Conservation (phyloP, 169 alveolate species). For the Eimeria falciformis region DNA sequence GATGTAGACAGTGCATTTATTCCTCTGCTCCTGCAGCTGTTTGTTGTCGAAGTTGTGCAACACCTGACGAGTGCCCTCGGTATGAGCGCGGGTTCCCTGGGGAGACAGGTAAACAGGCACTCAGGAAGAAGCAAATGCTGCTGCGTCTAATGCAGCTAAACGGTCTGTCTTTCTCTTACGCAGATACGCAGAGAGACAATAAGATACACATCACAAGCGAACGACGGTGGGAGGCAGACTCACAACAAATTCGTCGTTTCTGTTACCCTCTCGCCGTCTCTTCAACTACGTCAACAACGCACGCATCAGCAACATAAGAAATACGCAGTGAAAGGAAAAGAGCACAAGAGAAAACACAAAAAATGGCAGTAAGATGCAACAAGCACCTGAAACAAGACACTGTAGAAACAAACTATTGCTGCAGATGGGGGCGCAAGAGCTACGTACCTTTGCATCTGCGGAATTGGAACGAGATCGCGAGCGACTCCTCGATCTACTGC, state of each 20-base stretch:
- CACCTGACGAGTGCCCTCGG: slow-evolving; percentile 1
- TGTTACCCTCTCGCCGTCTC: not conserved
- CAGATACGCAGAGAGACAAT: too few relatives aligned
- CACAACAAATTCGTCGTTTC: not conserved
- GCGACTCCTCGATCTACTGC: not conserved
- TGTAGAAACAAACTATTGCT: too few relatives aligned
- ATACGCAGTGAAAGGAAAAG: not conserved
- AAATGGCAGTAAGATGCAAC: not conserved
- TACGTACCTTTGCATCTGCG: not conserved
- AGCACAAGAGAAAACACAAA: not conserved
- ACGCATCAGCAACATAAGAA: not conserved
- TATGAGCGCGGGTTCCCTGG: not conserved
- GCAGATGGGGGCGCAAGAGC: too few relatives aligned
- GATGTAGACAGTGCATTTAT: not conserved
- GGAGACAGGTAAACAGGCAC: too few relatives aligned
- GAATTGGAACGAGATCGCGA: not conserved
- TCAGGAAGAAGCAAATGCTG: too few relatives aligned
- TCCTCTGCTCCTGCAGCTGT: slow-evolving; percentile 1
- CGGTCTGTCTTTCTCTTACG: too few relatives aligned
- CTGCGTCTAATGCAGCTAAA: too few relatives aligned
- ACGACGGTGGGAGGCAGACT: too few relatives aligned
- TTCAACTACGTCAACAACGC: not conserved
- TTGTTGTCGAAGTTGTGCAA: not conserved
- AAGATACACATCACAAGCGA: too few relatives aligned
- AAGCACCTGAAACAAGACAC: not conserved